phyloP scores from a whole-genome alignment of 495 filamentous ascomycete genomes.

The Aspergillus haitiensis region DNA sequence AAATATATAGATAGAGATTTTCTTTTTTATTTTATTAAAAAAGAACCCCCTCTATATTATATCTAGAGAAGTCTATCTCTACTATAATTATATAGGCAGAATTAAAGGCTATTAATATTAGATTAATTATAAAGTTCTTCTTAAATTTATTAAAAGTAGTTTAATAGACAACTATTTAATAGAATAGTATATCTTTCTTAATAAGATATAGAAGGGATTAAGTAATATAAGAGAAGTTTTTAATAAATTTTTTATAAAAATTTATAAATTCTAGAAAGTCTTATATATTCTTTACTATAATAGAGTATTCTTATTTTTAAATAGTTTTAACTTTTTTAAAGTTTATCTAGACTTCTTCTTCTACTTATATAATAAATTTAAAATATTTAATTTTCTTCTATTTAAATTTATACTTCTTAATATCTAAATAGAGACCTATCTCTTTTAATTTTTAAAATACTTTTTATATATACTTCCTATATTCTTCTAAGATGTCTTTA shows the following conservation, averaged over 20 bases:
- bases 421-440: not conserved
- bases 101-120: conserved; percentile 4
- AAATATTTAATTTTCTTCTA: not conserved
- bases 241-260: conserved; percentile 1
- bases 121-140: not conserved
- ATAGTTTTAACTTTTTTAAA: conserved; percentile 9
- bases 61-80: conserved; percentile 6
- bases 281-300: not conserved
- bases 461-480: conserved; percentile 14
- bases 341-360: not conserved
- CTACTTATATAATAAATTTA: conserved; percentile 4
- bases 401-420: conserved; percentile 17
- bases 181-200: not conserved
- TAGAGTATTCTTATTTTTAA: not conserved
- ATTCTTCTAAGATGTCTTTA: not conserved
- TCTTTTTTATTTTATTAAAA: conserved; percentile 9
- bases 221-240: conserved; percentile 5
- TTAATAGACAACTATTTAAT: not conserved
- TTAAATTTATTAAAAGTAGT: conserved; percentile 4
- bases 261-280: conserved; percentile 12
- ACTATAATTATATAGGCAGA: conserved; percentile 10
- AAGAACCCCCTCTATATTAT: conserved; percentile 12
- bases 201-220: conserved; percentile 1
- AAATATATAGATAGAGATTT: conserved; percentile 7
- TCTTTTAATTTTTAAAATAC: conserved; percentile 10